Percentiles rank a stretch among this genome's conserved stretches.
Evolutionary conservation across 768 basidiomycete genomes (phyloP).

Genomic region (Boletus sp.): DNA sequence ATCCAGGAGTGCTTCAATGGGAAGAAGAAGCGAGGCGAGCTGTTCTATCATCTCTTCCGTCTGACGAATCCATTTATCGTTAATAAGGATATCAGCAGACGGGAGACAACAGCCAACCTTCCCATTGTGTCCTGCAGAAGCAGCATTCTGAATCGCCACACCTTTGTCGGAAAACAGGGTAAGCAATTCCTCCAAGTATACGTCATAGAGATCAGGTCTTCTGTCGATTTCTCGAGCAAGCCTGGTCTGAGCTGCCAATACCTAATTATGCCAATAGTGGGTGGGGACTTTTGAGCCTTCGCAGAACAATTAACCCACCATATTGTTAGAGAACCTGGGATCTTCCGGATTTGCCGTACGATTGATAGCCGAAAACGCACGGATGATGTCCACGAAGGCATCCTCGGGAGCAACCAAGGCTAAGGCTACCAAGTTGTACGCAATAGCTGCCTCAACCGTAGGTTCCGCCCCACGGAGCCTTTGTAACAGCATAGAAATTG

Average conservation of each 20-base stretch:
- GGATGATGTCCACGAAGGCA: constrained; percentile 81
- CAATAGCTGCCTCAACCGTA: constrained; percentile 86
- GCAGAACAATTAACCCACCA: constrained; percentile 45
- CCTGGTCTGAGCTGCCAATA: constrained; percentile 87
- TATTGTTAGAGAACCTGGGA: constrained; percentile 85
- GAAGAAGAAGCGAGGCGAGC: constrained; percentile 82
- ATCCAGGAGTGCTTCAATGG: constrained; percentile 83
- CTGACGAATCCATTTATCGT: constrained; percentile 33
- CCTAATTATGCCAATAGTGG: constrained; percentile 38
- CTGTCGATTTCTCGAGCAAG: constrained; percentile 76
- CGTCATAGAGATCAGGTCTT: constrained; percentile 73
- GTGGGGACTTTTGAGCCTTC: background rate
- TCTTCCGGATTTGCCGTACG: constrained; percentile 87
- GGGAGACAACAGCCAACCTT: constrained; percentile 47
- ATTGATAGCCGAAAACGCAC: constrained; percentile 81
- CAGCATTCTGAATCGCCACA: constrained; percentile 82
- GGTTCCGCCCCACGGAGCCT: constrained; percentile 82
- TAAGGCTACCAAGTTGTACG: constrained; percentile 87
- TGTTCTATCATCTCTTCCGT: constrained; percentile 84
- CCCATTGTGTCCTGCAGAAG: constrained; percentile 59
- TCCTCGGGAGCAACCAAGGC: constrained; percentile 75
- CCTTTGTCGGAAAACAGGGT: constrained; percentile 89
- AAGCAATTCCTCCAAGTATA: constrained; percentile 82
- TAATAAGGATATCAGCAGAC: constrained; percentile 3
- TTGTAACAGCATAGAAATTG: constrained; percentile 91